Evolutionary conservation across 75 land plant genomes (phyloP).

Genomic region (Chamaecyparis obtusa): DNA sequence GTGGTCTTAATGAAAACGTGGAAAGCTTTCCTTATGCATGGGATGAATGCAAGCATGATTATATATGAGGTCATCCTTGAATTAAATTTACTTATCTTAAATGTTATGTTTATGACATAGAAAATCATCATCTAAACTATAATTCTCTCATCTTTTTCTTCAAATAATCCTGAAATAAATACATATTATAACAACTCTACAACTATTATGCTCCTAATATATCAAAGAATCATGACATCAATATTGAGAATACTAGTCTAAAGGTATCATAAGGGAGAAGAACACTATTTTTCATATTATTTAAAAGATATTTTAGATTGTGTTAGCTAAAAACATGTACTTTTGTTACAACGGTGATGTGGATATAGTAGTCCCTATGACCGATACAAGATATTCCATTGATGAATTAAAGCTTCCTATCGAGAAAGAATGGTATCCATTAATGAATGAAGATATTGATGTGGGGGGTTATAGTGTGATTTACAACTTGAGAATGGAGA

Average conservation of each 20-base stretch:
- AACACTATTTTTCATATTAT: not conserved
- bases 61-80: not conserved
- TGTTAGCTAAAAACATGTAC: not conserved
- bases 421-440: too few relatives aligned
- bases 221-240: conserved; percentile 14
- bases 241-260: conserved; percentile 35
- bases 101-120: not conserved
- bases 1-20: conserved; percentile 63
- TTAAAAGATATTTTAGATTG: not conserved
- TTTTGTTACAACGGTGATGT: conserved; percentile 17
- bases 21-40: conserved; percentile 33
- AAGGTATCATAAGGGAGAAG: conserved; percentile 16
- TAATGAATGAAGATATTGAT: too few relatives aligned
- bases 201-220: conserved; percentile 24
- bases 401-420: conserved; percentile 7
- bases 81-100: not conserved
- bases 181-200: conserved; percentile 7
- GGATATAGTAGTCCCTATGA: conserved; percentile 14
- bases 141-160: not conserved
- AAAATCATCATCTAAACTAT: not conserved
- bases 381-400: conserved; percentile 14
- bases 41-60: conserved; percentile 45
- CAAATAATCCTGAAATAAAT: not conserved
- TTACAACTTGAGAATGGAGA: too few relatives aligned
- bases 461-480: too few relatives aligned